Conservation (phyloP, 1,284 basidiomycete genomes). For the Farysia itapuensis region DNA sequence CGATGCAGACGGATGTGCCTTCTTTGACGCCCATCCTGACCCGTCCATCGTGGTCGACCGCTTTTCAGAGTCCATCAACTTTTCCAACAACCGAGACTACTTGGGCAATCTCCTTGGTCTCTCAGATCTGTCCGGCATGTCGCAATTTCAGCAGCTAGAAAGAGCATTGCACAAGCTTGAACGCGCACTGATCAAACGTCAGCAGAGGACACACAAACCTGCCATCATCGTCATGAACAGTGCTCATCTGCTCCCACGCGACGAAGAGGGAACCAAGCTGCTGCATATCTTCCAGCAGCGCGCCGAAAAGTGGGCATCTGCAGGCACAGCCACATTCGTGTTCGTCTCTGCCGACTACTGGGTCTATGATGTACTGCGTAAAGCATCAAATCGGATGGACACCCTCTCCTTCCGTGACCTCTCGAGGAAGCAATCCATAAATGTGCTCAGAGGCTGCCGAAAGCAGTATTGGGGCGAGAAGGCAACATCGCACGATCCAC, state of each 20-base stretch:
- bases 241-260: slow-evolving; percentile 46
- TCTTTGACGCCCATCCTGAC: slow-evolving; percentile 52
- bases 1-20: slow-evolving; percentile 52
- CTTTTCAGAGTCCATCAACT: slow-evolving; percentile 54
- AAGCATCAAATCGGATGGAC: slow-evolving; percentile 53
- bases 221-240: slow-evolving; percentile 56
- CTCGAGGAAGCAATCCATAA: slow-evolving; percentile 40
- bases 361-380: slow-evolving; percentile 48
- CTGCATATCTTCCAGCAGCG: slow-evolving; percentile 53
- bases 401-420: slow-evolving; percentile 52
- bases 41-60: slow-evolving; percentile 49
- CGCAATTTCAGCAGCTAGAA: slow-evolving; percentile 46
- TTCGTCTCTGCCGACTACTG: slow-evolving; percentile 51
- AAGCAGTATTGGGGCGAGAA: slow-evolving; percentile 52
- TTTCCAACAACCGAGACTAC: slow-evolving; percentile 51
- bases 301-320: slow-evolving; percentile 53
- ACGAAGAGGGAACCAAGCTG: slow-evolving; percentile 49
- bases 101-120: slow-evolving; percentile 53
- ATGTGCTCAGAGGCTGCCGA: slow-evolving; percentile 41
- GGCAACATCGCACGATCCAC: slow-evolving; percentile 19
- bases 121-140: slow-evolving; percentile 49
- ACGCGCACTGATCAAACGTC: slow-evolving; percentile 40
- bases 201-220: slow-evolving; percentile 41
- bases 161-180: slow-evolving; percentile 54
- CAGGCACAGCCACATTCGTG: slow-evolving; percentile 50